Percentiles rank a stretch among this genome's conserved stretches.
These are phyloP conservation scores for Solanum chmielewskii DNA, from an alignment of 257 asterid species.

Conservation along the genomic window DNA sequence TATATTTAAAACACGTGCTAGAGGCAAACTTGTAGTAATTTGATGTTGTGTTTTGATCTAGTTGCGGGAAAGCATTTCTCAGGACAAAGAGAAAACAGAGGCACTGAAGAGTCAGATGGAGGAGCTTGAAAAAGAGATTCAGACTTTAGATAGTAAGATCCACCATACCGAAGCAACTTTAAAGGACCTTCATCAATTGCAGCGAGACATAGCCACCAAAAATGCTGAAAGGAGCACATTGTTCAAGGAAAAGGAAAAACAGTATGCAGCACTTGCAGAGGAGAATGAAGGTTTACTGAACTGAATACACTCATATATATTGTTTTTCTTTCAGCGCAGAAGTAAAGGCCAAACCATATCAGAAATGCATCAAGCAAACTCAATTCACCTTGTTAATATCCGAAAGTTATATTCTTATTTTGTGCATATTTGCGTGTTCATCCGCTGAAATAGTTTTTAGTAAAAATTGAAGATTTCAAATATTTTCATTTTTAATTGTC, in stretches of 20 bases:
- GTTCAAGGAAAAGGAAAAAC: conserved; percentile 55
- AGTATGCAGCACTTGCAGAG: conserved; percentile 52
- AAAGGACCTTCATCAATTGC: conserved; percentile 59
- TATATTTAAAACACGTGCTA: background rate
- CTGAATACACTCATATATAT: background rate
- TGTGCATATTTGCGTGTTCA: background rate
- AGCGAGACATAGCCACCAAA: conserved; percentile 56
- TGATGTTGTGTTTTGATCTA: conserved; percentile 20
- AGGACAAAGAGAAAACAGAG: conserved; percentile 72
- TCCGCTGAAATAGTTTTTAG: background rate
- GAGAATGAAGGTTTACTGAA: conserved; percentile 63
- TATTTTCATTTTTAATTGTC: background rate
- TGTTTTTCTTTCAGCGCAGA: background rate
- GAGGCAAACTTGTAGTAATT: background rate
- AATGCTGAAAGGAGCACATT: conserved; percentile 86
- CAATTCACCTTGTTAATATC: background rate
- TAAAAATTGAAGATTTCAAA: background rate
- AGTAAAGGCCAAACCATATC: background rate
- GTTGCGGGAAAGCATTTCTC: conserved; percentile 79
- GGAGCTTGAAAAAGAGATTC: conserved; percentile 64
- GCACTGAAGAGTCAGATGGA: conserved; percentile 51
- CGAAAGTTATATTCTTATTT: background rate
- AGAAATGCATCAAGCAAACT: background rate
- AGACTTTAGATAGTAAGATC: conserved; percentile 52
- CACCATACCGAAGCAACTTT: conserved; percentile 48